Percentiles rank a stretch among this genome's conserved stretches.
These are phyloP conservation scores for Puccinia triticina DNA, from an alignment of 1,284 basidiomycete species.

Conservation along the genomic window DNA sequence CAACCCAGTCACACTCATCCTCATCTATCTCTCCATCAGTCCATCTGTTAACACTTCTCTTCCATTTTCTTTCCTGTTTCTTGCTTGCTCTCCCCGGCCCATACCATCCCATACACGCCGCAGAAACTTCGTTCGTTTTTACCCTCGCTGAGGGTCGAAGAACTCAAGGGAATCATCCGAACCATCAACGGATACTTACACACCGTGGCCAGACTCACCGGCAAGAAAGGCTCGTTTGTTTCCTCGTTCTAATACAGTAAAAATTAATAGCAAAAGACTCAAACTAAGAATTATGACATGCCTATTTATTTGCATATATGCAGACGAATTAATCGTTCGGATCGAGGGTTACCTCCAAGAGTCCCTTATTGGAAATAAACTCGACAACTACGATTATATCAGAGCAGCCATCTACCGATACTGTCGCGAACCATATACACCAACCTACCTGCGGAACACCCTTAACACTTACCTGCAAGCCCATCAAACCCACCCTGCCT, in stretches of 20 bases:
- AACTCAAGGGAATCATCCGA: conserved; percentile 38
- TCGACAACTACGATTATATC: conserved; percentile 24
- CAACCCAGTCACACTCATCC: no score
- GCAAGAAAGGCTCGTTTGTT: conserved; percentile 28
- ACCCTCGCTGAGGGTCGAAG: conserved; percentile 35
- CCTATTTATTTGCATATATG: background rate
- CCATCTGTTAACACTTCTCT: no score
- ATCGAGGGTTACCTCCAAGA: conserved; percentile 36
- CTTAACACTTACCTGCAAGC: background rate
- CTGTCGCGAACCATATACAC: background rate
- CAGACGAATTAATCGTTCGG: conserved; percentile 20
- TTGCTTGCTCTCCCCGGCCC: background rate
- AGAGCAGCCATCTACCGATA: conserved; percentile 20
- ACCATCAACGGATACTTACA: conserved; percentile 24
- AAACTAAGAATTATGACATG: background rate
- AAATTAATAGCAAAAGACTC: background rate
- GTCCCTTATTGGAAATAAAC: background rate
- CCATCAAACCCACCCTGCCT: background rate
- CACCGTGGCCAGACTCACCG: conserved; percentile 10
- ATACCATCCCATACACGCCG: background rate
- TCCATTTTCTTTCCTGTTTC: background rate
- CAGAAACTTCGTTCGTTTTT: conserved; percentile 34
- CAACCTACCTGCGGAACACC: background rate
- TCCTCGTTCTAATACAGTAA: background rate
- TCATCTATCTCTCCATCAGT: no score